phyloP scores from a whole-genome alignment of 2,329 filamentous ascomycete genomes.

The Fusarium lyarnte region DNA sequence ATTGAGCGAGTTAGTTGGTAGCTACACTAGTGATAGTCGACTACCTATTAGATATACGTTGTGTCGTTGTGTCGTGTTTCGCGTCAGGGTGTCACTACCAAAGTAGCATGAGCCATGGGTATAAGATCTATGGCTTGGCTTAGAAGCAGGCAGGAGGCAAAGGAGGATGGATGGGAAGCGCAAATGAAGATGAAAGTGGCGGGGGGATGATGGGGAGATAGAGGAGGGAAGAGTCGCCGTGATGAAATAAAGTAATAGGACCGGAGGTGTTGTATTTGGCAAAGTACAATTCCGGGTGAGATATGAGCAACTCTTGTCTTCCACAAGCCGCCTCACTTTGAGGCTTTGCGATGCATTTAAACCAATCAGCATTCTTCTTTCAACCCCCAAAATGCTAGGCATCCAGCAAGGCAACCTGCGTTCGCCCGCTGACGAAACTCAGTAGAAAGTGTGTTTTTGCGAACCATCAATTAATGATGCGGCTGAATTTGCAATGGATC shows the following conservation, averaged over 20 bases:
- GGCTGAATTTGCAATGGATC: conserved; percentile 14
- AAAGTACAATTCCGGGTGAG: not conserved
- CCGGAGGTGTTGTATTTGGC: not conserved
- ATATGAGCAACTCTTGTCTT: conserved; percentile 7
- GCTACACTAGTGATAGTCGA: not conserved
- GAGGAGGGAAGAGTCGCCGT: conserved; percentile 7
- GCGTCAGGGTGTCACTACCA: conserved; percentile 5
- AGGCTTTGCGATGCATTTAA: conserved; percentile 12
- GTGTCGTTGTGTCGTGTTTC: not conserved
- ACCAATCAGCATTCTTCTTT: conserved; percentile 25
- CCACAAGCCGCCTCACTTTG: conserved; percentile 31
- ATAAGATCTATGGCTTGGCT: not conserved
- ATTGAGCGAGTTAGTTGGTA: conserved; percentile 2
- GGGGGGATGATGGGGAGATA: conserved; percentile 3
- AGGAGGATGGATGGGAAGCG: conserved; percentile 10
- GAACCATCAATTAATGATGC: conserved; percentile 24
- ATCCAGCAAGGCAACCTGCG: conserved; percentile 29
- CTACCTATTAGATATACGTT: not conserved
- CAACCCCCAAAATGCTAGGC: conserved; percentile 31
- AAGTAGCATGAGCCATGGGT: conserved; percentile 5
- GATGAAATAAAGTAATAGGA: not conserved
- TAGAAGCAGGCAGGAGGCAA: not conserved
- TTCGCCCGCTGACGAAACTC: conserved; percentile 15
- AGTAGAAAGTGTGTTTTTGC: conserved; percentile 5
- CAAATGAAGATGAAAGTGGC: conserved; percentile 10